Percentiles rank a stretch among this genome's conserved stretches.
phyloP scores from a whole-genome alignment of 139 green algal species.

The Axilococcus clingmanii region DNA sequence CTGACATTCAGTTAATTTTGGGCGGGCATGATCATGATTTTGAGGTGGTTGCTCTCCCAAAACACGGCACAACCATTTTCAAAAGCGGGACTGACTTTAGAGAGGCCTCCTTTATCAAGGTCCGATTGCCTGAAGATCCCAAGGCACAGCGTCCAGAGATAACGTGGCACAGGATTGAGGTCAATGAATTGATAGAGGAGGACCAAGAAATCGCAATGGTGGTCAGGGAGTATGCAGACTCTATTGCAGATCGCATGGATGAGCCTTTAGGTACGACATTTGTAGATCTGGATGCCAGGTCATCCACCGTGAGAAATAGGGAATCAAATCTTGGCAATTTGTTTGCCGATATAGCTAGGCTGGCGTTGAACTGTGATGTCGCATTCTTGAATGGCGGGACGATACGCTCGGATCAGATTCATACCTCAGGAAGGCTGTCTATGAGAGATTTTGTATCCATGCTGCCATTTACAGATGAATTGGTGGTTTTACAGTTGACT shows the following conservation, averaged over 20 bases:
- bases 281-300: slow-evolving; percentile 51
- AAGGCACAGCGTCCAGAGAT: slow-evolving; percentile 6
- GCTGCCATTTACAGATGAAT: slow-evolving; percentile 62
- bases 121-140: neutral
- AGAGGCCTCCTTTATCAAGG: slow-evolving; percentile 20
- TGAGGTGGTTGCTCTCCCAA: slow-evolving; percentile 12
- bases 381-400: slow-evolving; percentile 56
- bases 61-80: slow-evolving; percentile 49
- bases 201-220: slow-evolving; percentile 32
- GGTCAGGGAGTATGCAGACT: slow-evolving; percentile 33
- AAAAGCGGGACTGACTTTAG: slow-evolving; percentile 61
- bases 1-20: slow-evolving; percentile 60
- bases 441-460: slow-evolving; percentile 54
- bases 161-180: slow-evolving; percentile 21
- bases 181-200: slow-evolving; percentile 28
- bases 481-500: slow-evolving; percentile 37
- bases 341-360: slow-evolving; percentile 36
- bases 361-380: slow-evolving; percentile 21
- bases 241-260: slow-evolving; percentile 42
- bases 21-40: slow-evolving; percentile 72
- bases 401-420: slow-evolving; percentile 34
- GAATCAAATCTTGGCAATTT: slow-evolving; percentile 69
- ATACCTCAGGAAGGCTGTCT: slow-evolving; percentile 33
- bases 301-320: slow-evolving; percentile 38
- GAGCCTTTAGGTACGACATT: slow-evolving; percentile 34